Evolutionary conservation across 208 protist species (phyloP), one percentile per base, ranked within the genome.

Genomic region (Trichomonas tenax): DNA sequence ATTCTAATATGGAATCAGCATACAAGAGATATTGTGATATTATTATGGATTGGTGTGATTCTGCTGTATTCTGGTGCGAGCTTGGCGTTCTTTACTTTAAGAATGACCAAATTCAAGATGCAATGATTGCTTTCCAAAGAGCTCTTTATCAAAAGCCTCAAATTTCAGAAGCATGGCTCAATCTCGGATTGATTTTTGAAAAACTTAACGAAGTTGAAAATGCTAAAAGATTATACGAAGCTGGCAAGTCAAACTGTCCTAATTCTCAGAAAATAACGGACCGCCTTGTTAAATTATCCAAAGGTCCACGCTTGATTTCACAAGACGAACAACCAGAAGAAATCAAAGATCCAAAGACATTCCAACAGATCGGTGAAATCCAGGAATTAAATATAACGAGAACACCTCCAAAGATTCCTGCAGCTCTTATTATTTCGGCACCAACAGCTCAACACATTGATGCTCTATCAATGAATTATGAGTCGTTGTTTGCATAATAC

Each of bases 31-130:
- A 58, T 36, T 38, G 44, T 14, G 23, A 51, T 17, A 48, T 41
- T 51, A 58, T 51, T 51, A 17, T 26, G 0, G 41, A 93, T 51
- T 93, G 86, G 17, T 44, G 44, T 17, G 86, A 93, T 38, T 93
- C 86, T 6, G 40, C 86, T 38, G 10, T 51, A 14, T 93, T 93
- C 15, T 93, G 86, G 86, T 93, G 86, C n/a, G 86, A 44, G 3
- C 44, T 93, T 38, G 86, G 86, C 34, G 44, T 93, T 23, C 44
- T 93, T 51, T 93, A 93, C 44, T 93, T 34, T 15, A 93, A 93
- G 44, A 93, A 51, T 93, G 86, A 93, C 34, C 86, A 93, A 51
- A 21, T 34, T 34, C 26, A 93, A 93, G 86, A 93, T 51, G 86
- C 86, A 11, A 51, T 51, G 2, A 26, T 93, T 51, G 86, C 86